phyloP scores from a whole-genome alignment of 148 eudicot genomes.

The Linanthus parryae region DNA sequence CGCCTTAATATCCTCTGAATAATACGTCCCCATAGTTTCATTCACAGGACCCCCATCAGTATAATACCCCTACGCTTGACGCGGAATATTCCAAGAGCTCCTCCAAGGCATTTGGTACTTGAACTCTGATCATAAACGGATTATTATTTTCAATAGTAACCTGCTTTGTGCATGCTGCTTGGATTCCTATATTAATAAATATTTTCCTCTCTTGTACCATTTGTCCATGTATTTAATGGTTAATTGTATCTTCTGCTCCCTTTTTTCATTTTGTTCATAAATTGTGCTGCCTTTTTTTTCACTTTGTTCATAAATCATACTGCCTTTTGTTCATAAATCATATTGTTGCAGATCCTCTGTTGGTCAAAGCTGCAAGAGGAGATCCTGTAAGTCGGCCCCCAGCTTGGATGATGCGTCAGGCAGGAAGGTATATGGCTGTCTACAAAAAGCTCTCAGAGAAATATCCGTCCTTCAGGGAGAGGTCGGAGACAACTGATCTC shows the following conservation, averaged over 20 bases:
- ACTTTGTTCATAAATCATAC: background rate
- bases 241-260: background rate
- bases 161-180: background rate
- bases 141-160: background rate
- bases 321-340: no score
- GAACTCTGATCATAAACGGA: no score
- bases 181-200: background rate
- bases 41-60: no score
- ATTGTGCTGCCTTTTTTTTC: no score
- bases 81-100: no score
- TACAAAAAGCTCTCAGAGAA: conserved; percentile 98
- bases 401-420: conserved; percentile 99
- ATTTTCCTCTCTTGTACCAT: background rate
- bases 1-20: no score
- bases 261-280: background rate
- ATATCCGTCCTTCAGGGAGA: conserved; percentile 92
- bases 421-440: conserved; percentile 99
- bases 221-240: background rate
- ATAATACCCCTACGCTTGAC: no score
- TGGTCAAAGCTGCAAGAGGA: conserved; percentile 92
- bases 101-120: no score
- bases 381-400: conserved; percentile 78
- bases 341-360: conserved; percentile 61
- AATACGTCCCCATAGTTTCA: no score
- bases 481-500: conserved; percentile 99